These are phyloP conservation scores for Claviceps sp. DNA, from an alignment of 2,329 filamentous ascomycete species.

Conservation along the genomic window DNA sequence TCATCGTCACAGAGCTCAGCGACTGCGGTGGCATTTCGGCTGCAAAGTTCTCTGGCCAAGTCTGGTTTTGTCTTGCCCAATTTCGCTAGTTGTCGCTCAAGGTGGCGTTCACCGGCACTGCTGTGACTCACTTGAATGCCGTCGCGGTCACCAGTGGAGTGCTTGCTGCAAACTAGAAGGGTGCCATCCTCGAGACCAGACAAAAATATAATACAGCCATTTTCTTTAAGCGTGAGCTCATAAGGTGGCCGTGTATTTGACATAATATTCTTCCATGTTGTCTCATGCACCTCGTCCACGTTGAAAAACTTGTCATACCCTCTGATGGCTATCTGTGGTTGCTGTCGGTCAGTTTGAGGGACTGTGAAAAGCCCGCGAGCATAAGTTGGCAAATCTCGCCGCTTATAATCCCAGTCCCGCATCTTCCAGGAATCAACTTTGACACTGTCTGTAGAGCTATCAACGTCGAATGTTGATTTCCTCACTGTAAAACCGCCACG, in stretches of 20 bases:
- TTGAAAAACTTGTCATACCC: slow-evolving; percentile 99
- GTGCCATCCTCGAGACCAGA: slow-evolving; percentile 81
- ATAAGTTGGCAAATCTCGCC: slow-evolving; percentile 71
- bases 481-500: slow-evolving; percentile 58
- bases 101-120: slow-evolving; percentile 64
- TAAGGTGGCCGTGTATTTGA: slow-evolving; percentile 72
- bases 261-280: slow-evolving; percentile 70
- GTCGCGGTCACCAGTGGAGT: slow-evolving; percentile 73
- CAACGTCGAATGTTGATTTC: slow-evolving; percentile 64
- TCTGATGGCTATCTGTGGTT: slow-evolving; percentile 67
- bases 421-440: slow-evolving; percentile 84
- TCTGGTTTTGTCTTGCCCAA: slow-evolving; percentile 70
- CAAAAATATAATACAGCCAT: slow-evolving; percentile 98
- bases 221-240: slow-evolving; percentile 93
- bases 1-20: slow-evolving; percentile 91
- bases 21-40: slow-evolving; percentile 83
- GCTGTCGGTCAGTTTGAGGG: slow-evolving; percentile 45
- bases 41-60: slow-evolving; percentile 60
- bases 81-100: slow-evolving; percentile 63
- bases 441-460: slow-evolving; percentile 46
- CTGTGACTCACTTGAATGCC: slow-evolving; percentile 71
- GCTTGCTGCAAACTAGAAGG: slow-evolving; percentile 94
- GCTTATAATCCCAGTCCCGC: slow-evolving; percentile 94
- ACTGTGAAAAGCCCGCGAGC: slow-evolving; percentile 88
- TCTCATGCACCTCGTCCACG: slow-evolving; percentile 65